Percentiles rank a stretch among this genome's conserved stretches.
These are phyloP conservation scores for Cephalotrichum gorgonifer DNA, from an alignment of 2,329 filamentous ascomycete genomes.

Conservation along the genomic window DNA sequence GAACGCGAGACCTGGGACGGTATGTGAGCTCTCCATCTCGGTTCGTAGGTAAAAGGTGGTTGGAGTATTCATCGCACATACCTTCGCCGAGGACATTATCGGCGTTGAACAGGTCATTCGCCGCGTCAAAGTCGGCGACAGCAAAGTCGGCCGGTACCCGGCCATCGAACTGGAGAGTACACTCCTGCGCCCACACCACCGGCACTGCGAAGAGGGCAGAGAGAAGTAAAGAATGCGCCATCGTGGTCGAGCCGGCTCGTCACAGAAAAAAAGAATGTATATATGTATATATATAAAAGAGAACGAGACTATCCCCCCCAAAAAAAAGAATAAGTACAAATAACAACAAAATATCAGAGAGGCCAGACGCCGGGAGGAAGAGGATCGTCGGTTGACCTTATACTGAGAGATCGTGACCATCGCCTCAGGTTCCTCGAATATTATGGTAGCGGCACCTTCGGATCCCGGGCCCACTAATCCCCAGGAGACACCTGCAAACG, in stretches of 20 bases:
- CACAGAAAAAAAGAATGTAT: constrained; percentile 1
- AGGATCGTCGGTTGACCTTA: constrained; percentile 1
- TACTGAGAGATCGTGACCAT: neutral
- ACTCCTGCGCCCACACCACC: constrained; percentile 7
- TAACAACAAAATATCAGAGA: neutral
- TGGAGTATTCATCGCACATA: constrained; percentile 8
- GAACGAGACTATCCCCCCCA: neutral
- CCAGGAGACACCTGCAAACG: neutral
- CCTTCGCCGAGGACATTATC: constrained; percentile 39
- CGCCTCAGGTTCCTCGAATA: neutral
- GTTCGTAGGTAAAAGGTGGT: neutral
- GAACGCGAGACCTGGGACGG: constrained; percentile 31
- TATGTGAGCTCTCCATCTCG: constrained; percentile 1
- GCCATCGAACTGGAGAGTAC: constrained; percentile 27
- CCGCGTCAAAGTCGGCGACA: constrained; percentile 28
- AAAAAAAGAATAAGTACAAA: constrained; percentile 3
- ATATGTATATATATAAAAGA: neutral
- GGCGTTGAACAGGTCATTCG: constrained; percentile 36
- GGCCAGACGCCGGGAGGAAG: no score
- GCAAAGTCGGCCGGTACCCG: constrained; percentile 28
- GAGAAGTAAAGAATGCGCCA: constrained; percentile 14
- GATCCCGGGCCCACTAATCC: neutral
- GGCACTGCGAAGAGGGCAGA: neutral
- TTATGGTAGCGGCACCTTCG: neutral
- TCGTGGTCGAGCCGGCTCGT: neutral